Percentiles rank a stretch among this genome's conserved stretches.
These are phyloP conservation scores for Taphrina wiesneri DNA, from an alignment of 1,139 yeast species.

Conservation along the genomic window DNA sequence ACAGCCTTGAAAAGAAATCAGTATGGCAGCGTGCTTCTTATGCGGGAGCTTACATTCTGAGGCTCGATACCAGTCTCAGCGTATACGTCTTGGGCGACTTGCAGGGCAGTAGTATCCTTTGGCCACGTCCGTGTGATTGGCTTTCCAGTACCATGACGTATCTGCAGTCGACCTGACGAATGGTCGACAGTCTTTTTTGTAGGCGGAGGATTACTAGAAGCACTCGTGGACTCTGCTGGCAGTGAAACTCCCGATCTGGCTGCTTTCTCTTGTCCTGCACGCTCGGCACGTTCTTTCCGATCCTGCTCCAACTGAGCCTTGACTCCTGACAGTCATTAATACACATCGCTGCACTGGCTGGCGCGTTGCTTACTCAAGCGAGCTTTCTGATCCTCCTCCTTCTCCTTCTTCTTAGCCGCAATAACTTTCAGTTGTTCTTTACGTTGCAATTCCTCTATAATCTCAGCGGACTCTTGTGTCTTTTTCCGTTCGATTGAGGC, in stretches of 20 bases:
- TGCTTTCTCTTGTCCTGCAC: constrained; percentile 37
- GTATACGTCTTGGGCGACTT: constrained; percentile 43
- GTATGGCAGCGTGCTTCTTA: too few species aligned
- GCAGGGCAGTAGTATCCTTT: constrained; percentile 43
- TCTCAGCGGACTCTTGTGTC: constrained; percentile 43
- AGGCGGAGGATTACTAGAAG: constrained; percentile 37
- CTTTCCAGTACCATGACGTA: constrained; percentile 42
- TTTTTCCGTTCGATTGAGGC: constrained; percentile 45
- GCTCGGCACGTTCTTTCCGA: constrained; percentile 44
- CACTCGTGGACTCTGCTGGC: constrained; percentile 35
- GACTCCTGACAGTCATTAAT: constrained; percentile 40
- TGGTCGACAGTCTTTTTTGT: constrained; percentile 39
- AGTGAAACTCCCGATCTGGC: constrained; percentile 33
- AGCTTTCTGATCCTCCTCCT: constrained; percentile 46
- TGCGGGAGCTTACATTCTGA: constrained; percentile 38
- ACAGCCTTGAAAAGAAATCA: constrained; percentile 1
- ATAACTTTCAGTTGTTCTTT: constrained; percentile 46
- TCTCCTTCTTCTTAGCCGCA: constrained; percentile 44
- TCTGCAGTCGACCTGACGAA: constrained; percentile 45
- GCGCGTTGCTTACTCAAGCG: constrained; percentile 35
- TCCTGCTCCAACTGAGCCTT: constrained; percentile 48
- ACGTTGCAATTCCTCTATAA: constrained; percentile 45
- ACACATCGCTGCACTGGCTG: background rate
- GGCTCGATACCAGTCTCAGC: constrained; percentile 39
- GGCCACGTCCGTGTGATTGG: constrained; percentile 44